phyloP scores from a whole-genome alignment of 129 eudicot genomes.

The Chrysanthemum seticuspe region DNA sequence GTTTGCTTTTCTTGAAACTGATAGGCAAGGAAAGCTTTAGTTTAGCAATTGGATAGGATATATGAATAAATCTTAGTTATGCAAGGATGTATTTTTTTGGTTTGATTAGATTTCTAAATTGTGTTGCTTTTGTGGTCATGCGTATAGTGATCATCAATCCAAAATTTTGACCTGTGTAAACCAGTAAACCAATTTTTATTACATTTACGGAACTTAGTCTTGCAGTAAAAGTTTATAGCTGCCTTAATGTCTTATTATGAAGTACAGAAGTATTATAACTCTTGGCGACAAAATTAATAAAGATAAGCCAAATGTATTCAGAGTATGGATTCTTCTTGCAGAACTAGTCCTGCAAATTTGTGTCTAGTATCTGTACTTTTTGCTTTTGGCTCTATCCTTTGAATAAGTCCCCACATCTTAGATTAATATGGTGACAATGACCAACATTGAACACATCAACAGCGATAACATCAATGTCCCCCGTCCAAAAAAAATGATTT shows the following conservation, averaged over 20 bases:
- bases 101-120: not conserved
- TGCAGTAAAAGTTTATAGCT: conserved; percentile 1
- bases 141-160: too few relatives aligned
- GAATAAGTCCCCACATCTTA: conserved; percentile 30
- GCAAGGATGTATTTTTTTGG: not conserved
- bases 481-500: not conserved
- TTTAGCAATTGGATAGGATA: not conserved
- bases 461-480: conserved; percentile 30
- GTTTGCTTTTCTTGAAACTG: not conserved
- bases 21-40: not conserved
- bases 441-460: conserved; percentile 30
- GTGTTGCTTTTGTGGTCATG: too few relatives aligned
- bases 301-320: not conserved
- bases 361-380: conserved; percentile 19
- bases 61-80: not conserved
- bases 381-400: conserved; percentile 9
- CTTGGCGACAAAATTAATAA: conserved; percentile 1
- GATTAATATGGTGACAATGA: conserved; percentile 20
- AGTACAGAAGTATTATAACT: not conserved
- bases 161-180: too few relatives aligned
- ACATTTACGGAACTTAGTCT: not conserved
- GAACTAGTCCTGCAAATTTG: conserved; percentile 15
- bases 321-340: conserved; percentile 10
- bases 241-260: not conserved
- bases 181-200: not conserved